Percentiles rank a stretch among this genome's conserved stretches.
phyloP scores from a whole-genome alignment of 2,329 filamentous ascomycete species.

The Neofusicoccum sp. region DNA sequence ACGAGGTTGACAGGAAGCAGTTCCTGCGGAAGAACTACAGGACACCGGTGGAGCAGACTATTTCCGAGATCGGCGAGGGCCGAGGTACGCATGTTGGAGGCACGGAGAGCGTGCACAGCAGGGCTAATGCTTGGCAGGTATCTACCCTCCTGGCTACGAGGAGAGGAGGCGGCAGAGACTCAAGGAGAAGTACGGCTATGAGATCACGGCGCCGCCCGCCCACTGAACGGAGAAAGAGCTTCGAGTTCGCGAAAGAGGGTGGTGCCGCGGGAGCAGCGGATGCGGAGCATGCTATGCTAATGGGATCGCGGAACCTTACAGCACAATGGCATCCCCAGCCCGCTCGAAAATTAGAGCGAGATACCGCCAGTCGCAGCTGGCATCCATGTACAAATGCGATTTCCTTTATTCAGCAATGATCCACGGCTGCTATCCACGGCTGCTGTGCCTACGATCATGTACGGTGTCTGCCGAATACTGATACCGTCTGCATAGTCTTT shows the following conservation, averaged over 20 bases:
- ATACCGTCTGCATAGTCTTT: too few relatives aligned
- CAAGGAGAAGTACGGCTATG: conserved; percentile 83
- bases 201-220: conserved; percentile 52
- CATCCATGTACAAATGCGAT: conserved; percentile 12
- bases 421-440: too few relatives aligned
- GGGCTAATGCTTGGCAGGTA: conserved; percentile 54
- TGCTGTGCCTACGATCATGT: too few relatives aligned
- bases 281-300: not conserved
- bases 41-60: conserved; percentile 73
- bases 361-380: conserved; percentile 12
- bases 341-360: conserved; percentile 4
- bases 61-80: conserved; percentile 80
- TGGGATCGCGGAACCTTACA: not conserved
- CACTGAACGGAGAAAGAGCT: not conserved
- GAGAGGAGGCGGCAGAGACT: conserved; percentile 79
- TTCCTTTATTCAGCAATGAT: not conserved
- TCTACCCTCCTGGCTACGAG: conserved; percentile 77
- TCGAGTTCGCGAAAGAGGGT: not conserved
- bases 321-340: not conserved
- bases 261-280: not conserved
- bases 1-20: conserved; percentile 77
- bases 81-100: conserved; percentile 59
- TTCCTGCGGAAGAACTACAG: conserved; percentile 70
- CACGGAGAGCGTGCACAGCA: not conserved
- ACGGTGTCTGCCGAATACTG: too few relatives aligned